Conservation (phyloP, 495 filamentous ascomycete genomes). For the Cenococcum geophilum region DNA sequence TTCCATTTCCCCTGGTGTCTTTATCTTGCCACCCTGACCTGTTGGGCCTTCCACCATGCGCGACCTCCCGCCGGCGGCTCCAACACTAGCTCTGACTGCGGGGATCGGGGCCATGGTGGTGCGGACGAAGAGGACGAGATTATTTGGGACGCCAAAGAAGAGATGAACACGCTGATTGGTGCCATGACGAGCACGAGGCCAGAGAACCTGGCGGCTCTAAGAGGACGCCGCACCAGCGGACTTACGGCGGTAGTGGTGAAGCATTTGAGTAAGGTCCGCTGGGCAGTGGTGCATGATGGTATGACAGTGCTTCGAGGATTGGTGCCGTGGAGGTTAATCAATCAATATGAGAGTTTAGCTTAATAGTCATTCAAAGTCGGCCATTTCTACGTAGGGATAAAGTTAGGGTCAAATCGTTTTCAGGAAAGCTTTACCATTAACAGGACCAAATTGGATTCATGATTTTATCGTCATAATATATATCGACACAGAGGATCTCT, state of each 20-base stretch:
- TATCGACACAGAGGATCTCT: no score
- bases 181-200: conserved; percentile 31
- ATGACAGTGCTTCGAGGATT: conserved; percentile 47
- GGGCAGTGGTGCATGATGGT: conserved; percentile 53
- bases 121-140: conserved; percentile 38
- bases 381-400: no score
- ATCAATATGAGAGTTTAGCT: conserved; percentile 5
- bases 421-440: no score
- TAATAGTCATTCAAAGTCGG: not conserved
- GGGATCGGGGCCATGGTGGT: conserved; percentile 3
- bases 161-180: conserved; percentile 40
- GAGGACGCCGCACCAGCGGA: conserved; percentile 32
- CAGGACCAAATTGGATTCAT: no score
- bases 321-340: conserved; percentile 29
- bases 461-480: no score
- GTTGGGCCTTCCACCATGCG: conserved; percentile 48
- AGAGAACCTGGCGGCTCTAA: conserved; percentile 26
- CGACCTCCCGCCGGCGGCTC: conserved; percentile 2
- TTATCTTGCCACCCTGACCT: conserved; percentile 49
- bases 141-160: conserved; percentile 40
- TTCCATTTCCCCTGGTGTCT: conserved; percentile 55
- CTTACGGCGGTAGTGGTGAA: conserved; percentile 47
- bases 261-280: conserved; percentile 48
- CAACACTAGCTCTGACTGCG: not conserved
- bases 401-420: no score